Evolutionary conservation across 345 rosid species (phyloP).

Genomic region (Lepidium didymum): DNA sequence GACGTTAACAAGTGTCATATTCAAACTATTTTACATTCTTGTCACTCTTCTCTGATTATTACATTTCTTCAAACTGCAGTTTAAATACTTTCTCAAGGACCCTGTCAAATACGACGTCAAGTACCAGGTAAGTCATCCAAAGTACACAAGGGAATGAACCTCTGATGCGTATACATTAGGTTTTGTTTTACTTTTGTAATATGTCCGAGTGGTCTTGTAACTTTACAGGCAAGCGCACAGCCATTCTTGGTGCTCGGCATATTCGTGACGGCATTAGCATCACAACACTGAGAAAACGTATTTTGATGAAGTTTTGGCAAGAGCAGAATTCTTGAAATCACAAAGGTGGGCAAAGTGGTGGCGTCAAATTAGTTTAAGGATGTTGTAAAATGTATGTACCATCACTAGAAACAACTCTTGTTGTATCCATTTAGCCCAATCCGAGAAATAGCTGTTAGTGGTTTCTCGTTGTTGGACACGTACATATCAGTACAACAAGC

Average conservation of each 20-base stretch:
- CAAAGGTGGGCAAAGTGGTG: background rate
- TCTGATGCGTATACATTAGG: background rate
- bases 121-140: conserved; percentile 58
- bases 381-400: conserved; percentile 5
- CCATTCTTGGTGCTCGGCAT: conserved; percentile 91
- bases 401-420: background rate
- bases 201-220: background rate
- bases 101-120: conserved; percentile 93
- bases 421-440: background rate
- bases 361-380: background rate
- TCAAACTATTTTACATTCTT: background rate
- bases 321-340: background rate
- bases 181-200: background rate
- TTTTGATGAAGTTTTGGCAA: background rate
- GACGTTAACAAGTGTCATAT: background rate
- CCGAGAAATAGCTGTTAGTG: background rate
- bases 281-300: conserved; percentile 46
- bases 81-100: conserved; percentile 86
- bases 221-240: conserved; percentile 93
- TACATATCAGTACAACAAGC: too few relatives aligned
- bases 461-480: background rate
- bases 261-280: conserved; percentile 88
- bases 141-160: background rate
- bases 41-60: background rate
- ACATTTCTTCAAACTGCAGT: conserved; percentile 36